Evolutionary conservation across 257 asterid genomes (phyloP).

Genomic region (Gentiana dahurica): DNA sequence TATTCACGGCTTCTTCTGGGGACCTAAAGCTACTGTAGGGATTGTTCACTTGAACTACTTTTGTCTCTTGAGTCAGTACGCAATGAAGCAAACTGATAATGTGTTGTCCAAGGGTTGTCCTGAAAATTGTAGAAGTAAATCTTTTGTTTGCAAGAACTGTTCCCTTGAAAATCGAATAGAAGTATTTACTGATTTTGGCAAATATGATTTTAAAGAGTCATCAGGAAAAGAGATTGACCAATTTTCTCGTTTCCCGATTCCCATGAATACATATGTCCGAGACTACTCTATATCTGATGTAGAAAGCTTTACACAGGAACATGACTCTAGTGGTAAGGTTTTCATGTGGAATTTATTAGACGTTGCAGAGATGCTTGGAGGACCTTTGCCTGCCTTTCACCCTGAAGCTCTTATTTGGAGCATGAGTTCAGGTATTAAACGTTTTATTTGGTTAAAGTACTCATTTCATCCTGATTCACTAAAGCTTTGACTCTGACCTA

Average conservation of each 20-base stretch:
- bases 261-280: constrained; percentile 20
- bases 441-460: not conserved
- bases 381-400: constrained; percentile 65
- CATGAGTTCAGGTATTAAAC: constrained; percentile 63
- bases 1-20: constrained; percentile 74
- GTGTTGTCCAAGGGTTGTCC: not conserved
- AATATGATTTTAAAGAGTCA: constrained; percentile 11
- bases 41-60: constrained; percentile 57
- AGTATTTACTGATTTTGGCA: constrained; percentile 20
- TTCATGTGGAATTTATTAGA: constrained; percentile 65
- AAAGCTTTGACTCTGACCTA: not conserved
- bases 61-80: constrained; percentile 56
- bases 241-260: constrained; percentile 18
- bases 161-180: constrained; percentile 18
- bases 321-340: constrained; percentile 18
- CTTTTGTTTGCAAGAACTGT: constrained; percentile 15
- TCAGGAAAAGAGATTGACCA: constrained; percentile 13
- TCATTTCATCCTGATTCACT: not conserved
- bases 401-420: constrained; percentile 69
- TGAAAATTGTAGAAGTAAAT: constrained; percentile 11
- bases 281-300: constrained; percentile 22
- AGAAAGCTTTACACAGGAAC: constrained; percentile 20
- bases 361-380: constrained; percentile 65
- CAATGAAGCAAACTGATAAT: constrained; percentile 26
- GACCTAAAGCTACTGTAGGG: constrained; percentile 63